phyloP scores from a whole-genome alignment of 1,284 basidiomycete species.

The Apiotrichum montevideense region DNA sequence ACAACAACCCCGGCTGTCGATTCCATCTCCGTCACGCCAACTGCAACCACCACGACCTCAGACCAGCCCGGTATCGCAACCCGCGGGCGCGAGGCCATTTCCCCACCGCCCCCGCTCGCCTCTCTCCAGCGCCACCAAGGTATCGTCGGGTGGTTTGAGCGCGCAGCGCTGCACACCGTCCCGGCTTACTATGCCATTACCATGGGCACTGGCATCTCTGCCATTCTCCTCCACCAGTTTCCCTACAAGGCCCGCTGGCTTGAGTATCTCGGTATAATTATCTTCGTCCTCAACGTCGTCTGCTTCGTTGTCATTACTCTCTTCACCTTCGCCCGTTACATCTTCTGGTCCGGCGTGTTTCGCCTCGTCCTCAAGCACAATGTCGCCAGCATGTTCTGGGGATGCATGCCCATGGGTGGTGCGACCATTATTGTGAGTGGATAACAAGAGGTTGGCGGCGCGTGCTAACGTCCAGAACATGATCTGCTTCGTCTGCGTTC shows the following conservation, averaged over 20 bases:
- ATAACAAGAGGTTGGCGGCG: neutral
- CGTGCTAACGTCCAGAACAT: constrained; percentile 33
- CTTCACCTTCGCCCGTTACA: constrained; percentile 53
- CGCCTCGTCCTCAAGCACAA: constrained; percentile 56
- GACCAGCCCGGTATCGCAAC: too few species aligned
- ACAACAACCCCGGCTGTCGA: too few species aligned
- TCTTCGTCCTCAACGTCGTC: constrained; percentile 63
- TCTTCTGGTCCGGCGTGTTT: constrained; percentile 57
- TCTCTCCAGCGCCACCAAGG: neutral
- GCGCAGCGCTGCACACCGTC: constrained; percentile 21
- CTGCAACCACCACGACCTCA: too few species aligned
- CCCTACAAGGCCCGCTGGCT: constrained; percentile 49
- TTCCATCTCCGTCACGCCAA: too few species aligned
- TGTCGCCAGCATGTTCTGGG: constrained; percentile 60
- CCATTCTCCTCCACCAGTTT: constrained; percentile 48
- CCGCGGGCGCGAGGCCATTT: too few species aligned
- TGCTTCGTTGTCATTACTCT: constrained; percentile 58
- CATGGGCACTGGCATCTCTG: constrained; percentile 51
- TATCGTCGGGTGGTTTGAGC: neutral
- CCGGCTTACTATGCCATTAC: constrained; percentile 35
- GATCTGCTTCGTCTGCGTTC: constrained; percentile 49
- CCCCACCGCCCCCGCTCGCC: too few species aligned
- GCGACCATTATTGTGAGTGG: constrained; percentile 56
- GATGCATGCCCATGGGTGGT: constrained; percentile 65
- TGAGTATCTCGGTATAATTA: constrained; percentile 43